These are phyloP conservation scores for Cyberlindnera maritima DNA, from an alignment of 805 yeast species.

Conservation along the genomic window DNA sequence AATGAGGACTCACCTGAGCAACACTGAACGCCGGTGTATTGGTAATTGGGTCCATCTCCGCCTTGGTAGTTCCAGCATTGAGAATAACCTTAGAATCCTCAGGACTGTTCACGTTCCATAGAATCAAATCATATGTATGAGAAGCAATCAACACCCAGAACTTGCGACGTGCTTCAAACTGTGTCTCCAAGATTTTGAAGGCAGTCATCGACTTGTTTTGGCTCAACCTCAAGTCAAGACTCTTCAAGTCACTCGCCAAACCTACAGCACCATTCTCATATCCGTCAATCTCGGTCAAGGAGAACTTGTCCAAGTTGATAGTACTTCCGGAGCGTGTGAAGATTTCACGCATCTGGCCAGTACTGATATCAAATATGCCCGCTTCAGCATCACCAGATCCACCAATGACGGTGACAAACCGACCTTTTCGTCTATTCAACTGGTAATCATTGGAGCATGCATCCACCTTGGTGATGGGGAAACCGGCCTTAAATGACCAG, in stretches of 20 bases:
- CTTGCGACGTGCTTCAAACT: constrained; percentile 17
- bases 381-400: constrained; percentile 61
- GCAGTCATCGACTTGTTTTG: constrained; percentile 20
- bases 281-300: constrained; percentile 17
- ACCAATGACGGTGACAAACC: constrained; percentile 59
- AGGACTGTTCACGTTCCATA: constrained; percentile 38
- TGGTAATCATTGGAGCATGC: constrained; percentile 40
- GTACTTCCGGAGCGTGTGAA: constrained; percentile 23
- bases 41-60: constrained; percentile 16
- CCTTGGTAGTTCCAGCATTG: constrained; percentile 5
- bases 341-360: constrained; percentile 51
- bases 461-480: constrained; percentile 47
- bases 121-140: constrained; percentile 22
- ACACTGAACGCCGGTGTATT: constrained; percentile 4
- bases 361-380: constrained; percentile 74
- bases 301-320: constrained; percentile 20
- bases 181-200: constrained; percentile 18
- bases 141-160: constrained; percentile 22
- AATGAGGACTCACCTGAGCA: constrained; percentile 36
- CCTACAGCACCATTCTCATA: neutral
- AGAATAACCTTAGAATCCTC: constrained; percentile 32
- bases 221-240: constrained; percentile 1
- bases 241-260: constrained; percentile 2
- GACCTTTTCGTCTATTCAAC: constrained; percentile 33
- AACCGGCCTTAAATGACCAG: constrained; percentile 54